Evolutionary conservation across 768 basidiomycete genomes (phyloP).

Genomic region (Calocera viscosa): DNA sequence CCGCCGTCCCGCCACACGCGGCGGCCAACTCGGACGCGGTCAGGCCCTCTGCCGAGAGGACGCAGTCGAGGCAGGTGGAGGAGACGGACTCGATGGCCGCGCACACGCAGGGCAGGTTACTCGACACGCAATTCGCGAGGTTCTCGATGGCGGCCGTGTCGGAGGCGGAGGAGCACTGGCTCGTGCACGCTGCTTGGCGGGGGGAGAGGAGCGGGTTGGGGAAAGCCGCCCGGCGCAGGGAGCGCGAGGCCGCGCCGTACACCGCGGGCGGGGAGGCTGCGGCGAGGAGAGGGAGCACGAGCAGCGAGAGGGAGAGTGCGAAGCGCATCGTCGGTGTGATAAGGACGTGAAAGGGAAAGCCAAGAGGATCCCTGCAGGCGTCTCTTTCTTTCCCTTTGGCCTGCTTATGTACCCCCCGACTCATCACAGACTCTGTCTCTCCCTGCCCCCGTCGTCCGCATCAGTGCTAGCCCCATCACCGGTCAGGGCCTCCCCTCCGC

Average conservation of each 20-base stretch:
- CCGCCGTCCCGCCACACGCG: not conserved
- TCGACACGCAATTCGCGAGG: not conserved
- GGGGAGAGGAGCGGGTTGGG: not conserved
- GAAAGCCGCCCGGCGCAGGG: not conserved
- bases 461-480: too few relatives aligned
- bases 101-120: not conserved
- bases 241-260: not conserved
- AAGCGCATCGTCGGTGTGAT: not conserved
- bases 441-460: too few relatives aligned
- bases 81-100: not conserved
- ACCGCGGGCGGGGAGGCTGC: not conserved
- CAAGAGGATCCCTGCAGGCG: too few relatives aligned
- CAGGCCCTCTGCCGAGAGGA: not conserved
- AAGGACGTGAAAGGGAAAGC: too few relatives aligned
- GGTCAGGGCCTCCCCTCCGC: too few relatives aligned
- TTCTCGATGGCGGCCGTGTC: not conserved
- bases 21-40: not conserved
- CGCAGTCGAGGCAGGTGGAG: not conserved
- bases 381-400: too few relatives aligned
- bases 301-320: not conserved
- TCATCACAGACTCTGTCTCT: too few relatives aligned
- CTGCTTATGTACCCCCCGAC: too few relatives aligned
- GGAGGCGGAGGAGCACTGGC: not conserved
- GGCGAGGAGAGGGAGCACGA: conserved; percentile 1
- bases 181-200: not conserved